These are phyloP conservation scores for Carex myosuroides DNA, from an alignment of 176 grass and related monocot species.

Conservation along the genomic window DNA sequence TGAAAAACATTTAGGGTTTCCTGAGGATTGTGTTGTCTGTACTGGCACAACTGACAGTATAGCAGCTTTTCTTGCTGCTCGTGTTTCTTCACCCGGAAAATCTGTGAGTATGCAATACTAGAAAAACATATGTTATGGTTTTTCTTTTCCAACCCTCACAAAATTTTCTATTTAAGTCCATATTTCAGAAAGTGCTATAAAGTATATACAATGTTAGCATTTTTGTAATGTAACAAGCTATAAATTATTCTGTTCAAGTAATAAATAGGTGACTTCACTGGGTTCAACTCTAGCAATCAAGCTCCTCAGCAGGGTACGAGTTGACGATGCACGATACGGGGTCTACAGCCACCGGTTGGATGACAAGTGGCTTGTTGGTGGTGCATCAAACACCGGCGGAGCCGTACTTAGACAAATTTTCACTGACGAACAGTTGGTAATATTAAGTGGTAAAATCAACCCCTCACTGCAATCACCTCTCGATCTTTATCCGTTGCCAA, in stretches of 20 bases:
- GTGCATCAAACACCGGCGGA: conserved; percentile 63
- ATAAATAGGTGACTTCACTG: conserved; percentile 50
- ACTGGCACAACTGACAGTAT: conserved; percentile 81
- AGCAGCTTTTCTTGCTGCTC: conserved; percentile 62
- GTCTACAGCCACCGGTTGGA: conserved; percentile 79
- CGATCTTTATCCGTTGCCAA: conserved; percentile 63
- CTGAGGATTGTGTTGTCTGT: conserved; percentile 43
- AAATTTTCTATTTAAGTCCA: not conserved
- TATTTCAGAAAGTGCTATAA: not conserved
- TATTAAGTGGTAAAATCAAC: conserved; percentile 42
- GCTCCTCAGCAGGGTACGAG: conserved; percentile 46
- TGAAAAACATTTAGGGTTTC: conserved; percentile 31
- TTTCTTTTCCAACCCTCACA: not conserved
- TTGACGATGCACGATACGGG: conserved; percentile 63
- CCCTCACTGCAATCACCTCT: conserved; percentile 37
- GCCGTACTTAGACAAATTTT: conserved; percentile 66
- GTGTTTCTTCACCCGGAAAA: conserved; percentile 41
- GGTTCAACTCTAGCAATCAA: conserved; percentile 84
- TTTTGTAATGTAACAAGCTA: not conserved
- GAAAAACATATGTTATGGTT: not conserved
- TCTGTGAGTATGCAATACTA: conserved; percentile 38
- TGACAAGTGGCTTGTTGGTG: conserved; percentile 72
- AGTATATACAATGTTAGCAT: not conserved
- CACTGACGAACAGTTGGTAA: conserved; percentile 37
- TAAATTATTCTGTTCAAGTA: not conserved